Evolutionary conservation across 176 grass and related monocot species (phyloP).

Genomic region (Musa troglodytarum): DNA sequence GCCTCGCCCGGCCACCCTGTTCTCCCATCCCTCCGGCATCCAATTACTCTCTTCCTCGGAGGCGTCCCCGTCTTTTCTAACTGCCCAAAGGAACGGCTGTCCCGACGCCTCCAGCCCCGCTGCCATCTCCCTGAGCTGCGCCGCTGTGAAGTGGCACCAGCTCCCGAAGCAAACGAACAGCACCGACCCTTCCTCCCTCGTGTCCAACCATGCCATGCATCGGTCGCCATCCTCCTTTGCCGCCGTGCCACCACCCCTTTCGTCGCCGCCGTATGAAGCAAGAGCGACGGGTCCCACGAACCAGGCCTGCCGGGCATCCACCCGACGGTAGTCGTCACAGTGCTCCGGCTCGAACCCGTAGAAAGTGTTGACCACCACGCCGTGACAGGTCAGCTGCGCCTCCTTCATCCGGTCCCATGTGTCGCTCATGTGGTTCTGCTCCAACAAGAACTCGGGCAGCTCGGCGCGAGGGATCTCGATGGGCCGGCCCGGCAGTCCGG

Average conservation of each 20-base stretch:
- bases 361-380: constrained; percentile 73
- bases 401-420: constrained; percentile 41
- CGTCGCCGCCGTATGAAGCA: background rate
- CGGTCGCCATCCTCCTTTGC: constrained; percentile 4
- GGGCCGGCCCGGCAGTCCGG: constrained; percentile 39
- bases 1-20: constrained; percentile 31
- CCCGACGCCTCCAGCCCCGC: constrained; percentile 55
- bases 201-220: constrained; percentile 58
- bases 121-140: constrained; percentile 47
- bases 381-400: constrained; percentile 45
- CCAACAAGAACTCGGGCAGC: constrained; percentile 53
- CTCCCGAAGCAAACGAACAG: constrained; percentile 83
- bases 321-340: constrained; percentile 51
- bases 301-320: constrained; percentile 53
- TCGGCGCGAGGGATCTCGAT: constrained; percentile 54
- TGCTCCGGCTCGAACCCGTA: constrained; percentile 44
- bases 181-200: constrained; percentile 37
- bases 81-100: constrained; percentile 58
- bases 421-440: constrained; percentile 35
- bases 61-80: constrained; percentile 19
- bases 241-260: constrained; percentile 22
- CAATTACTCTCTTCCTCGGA: background rate
- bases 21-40: constrained; percentile 62
- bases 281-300: constrained; percentile 51
- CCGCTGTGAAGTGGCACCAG: constrained; percentile 40